Conservation (phyloP, 129 eudicot genomes). For the Flaveria sonorensis region DNA sequence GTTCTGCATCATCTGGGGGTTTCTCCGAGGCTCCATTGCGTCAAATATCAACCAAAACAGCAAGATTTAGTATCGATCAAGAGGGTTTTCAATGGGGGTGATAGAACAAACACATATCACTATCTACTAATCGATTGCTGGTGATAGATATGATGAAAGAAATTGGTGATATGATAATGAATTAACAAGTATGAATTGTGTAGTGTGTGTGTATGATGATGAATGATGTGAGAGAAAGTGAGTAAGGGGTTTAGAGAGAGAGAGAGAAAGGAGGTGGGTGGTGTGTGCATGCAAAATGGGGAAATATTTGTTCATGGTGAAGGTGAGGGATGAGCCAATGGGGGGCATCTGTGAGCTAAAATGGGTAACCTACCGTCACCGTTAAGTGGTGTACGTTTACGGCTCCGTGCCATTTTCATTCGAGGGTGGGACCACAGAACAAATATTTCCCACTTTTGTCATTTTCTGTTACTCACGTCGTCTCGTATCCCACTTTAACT, state of each 20-base stretch:
- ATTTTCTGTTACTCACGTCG: not conserved
- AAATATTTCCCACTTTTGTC: slow-evolving; percentile 22
- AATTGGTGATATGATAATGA: too few species aligned
- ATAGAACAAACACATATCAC: too few species aligned
- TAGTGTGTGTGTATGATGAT: not conserved
- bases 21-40: slow-evolving; percentile 34
- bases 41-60: not conserved
- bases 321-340: slow-evolving; percentile 34
- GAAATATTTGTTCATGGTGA: slow-evolving; percentile 43
- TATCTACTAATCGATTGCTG: too few species aligned
- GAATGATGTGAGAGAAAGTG: slow-evolving; percentile 27
- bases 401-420: slow-evolving; percentile 16
- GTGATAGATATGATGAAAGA: too few species aligned
- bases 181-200: not conserved
- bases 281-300: slow-evolving; percentile 50
- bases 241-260: slow-evolving; percentile 5
- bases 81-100: slow-evolving; percentile 9
- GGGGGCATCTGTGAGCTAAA: slow-evolving; percentile 28
- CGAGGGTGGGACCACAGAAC: slow-evolving; percentile 7
- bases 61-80: not conserved
- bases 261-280: not conserved
- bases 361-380: slow-evolving; percentile 36
- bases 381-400: slow-evolving; percentile 22
- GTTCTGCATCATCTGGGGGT: slow-evolving; percentile 15
- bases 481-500: not conserved